Evolutionary conservation across 371 early-diverging fungal genomes (phyloP).

Genomic region (Lichtheimia ornata): DNA sequence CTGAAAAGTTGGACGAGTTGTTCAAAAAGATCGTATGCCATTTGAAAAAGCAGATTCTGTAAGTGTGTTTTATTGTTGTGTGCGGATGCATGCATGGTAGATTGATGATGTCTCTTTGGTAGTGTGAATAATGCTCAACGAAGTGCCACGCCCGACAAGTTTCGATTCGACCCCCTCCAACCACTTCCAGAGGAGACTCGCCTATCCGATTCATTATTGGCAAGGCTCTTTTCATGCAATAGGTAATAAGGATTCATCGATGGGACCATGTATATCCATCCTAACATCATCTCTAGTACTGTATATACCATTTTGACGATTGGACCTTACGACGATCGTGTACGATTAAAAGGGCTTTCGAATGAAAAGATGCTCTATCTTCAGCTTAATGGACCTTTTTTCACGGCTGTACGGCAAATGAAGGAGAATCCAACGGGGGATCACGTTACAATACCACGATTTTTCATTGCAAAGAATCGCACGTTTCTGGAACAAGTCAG

Average conservation of each 20-base stretch:
- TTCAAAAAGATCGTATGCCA: conserved; percentile 39
- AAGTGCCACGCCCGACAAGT: background rate
- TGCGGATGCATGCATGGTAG: background rate
- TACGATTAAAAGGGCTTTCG: conserved; percentile 27
- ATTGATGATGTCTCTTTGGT: background rate
- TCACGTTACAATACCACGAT: conserved; percentile 35
- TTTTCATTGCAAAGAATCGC: conserved; percentile 50
- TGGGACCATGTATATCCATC: too few relatives aligned
- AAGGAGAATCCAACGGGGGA: conserved; percentile 25
- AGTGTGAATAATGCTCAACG: background rate
- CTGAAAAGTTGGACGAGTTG: conserved; percentile 32
- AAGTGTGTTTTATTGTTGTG: conserved; percentile 5
- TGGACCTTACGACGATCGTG: conserved; percentile 40
- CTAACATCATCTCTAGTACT: conserved; percentile 19
- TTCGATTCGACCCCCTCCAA: conserved; percentile 17
- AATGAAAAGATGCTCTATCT: conserved; percentile 35
- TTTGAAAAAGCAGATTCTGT: conserved; percentile 35
- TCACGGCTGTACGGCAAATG: conserved; percentile 41
- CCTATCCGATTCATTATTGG: conserved; percentile 12
- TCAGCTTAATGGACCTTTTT: conserved; percentile 47
- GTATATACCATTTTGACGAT: conserved; percentile 47
- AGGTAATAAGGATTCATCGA: background rate
- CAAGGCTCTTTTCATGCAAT: conserved; percentile 17
- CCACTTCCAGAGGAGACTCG: conserved; percentile 24
- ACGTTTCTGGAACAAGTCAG: conserved; percentile 38